Conservation (phyloP, 805 yeast genomes). For the Vanderwaltozyma verrucispora region DNA sequence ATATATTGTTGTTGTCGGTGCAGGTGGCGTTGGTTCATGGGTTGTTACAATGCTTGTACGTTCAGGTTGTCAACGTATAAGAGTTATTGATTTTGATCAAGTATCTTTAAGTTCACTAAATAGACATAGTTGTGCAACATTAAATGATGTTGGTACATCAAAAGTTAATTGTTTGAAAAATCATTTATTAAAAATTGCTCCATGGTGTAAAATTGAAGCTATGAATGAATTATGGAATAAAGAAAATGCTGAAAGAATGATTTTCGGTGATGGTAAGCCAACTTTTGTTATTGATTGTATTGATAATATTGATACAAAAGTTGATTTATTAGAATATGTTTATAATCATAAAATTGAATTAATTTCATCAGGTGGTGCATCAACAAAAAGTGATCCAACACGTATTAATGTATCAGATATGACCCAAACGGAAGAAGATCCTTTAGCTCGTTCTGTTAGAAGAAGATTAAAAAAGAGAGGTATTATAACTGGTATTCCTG, state of each 20-base stretch:
- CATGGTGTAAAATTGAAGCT: conserved; percentile 86
- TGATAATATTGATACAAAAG: conserved; percentile 95
- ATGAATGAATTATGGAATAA: conserved; percentile 67
- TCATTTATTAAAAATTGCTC: conserved; percentile 69
- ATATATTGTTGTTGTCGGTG: conserved; percentile 74
- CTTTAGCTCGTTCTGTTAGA: conserved; percentile 79
- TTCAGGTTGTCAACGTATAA: conserved; percentile 72
- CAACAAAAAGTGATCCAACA: conserved; percentile 92
- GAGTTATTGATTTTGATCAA: conserved; percentile 91
- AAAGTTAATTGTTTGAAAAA: conserved; percentile 71
- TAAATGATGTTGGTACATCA: conserved; percentile 84
- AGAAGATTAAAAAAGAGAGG: conserved; percentile 75
- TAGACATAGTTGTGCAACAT: conserved; percentile 89
- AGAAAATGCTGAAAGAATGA: conserved; percentile 50
- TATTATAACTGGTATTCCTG: conserved; percentile 65
- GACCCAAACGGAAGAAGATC: conserved; percentile 86
- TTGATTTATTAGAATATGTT: conserved; percentile 73
- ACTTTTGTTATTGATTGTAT: conserved; percentile 88
- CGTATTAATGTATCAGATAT: conserved; percentile 84
- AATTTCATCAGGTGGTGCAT: conserved; percentile 93
- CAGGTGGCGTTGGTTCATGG: conserved; percentile 99
- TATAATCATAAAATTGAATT: conserved; percentile 51
- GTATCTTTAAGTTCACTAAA: conserved; percentile 86
- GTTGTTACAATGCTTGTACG: conserved; percentile 84
- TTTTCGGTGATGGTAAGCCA: conserved; percentile 44